Evolutionary conservation across 768 basidiomycete genomes (phyloP).

Genomic region (Russula olivacea): DNA sequence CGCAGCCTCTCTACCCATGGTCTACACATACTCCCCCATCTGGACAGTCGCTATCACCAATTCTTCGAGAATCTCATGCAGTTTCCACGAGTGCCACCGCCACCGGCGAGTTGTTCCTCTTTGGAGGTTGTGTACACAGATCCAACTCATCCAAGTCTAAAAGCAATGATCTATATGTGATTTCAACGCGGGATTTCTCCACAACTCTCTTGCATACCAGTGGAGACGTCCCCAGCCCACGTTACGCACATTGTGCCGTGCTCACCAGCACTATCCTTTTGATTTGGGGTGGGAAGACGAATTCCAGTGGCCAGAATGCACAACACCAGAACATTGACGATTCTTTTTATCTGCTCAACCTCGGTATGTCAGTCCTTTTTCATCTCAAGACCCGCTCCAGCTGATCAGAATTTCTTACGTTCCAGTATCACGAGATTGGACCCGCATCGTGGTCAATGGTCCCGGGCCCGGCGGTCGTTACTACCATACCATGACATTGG

Average conservation of each 20-base stretch:
- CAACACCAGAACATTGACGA: conserved; percentile 82
- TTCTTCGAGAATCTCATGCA: conserved; percentile 69
- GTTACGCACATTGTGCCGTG: conserved; percentile 90
- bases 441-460: conserved; percentile 60
- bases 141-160: conserved; percentile 35
- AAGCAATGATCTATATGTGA: conserved; percentile 86
- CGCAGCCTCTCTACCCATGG: no score
- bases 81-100: conserved; percentile 70
- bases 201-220: conserved; percentile 79
- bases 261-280: conserved; percentile 93
- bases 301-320: conserved; percentile 56
- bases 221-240: conserved; percentile 79
- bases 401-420: neutral
- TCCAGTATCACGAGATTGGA: conserved; percentile 92
- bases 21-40: no score
- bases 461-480: conserved; percentile 78
- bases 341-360: conserved; percentile 86
- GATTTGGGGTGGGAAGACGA: conserved; percentile 92
- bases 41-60: conserved; percentile 55
- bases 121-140: conserved; percentile 93
- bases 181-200: conserved; percentile 74
- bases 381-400: neutral
- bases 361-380: conserved; percentile 51
- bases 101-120: conserved; percentile 88
- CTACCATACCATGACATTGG: conserved; percentile 92